These are phyloP conservation scores for Leishmania guyanensis DNA, from an alignment of 208 protist genomes.

Conservation along the genomic window DNA sequence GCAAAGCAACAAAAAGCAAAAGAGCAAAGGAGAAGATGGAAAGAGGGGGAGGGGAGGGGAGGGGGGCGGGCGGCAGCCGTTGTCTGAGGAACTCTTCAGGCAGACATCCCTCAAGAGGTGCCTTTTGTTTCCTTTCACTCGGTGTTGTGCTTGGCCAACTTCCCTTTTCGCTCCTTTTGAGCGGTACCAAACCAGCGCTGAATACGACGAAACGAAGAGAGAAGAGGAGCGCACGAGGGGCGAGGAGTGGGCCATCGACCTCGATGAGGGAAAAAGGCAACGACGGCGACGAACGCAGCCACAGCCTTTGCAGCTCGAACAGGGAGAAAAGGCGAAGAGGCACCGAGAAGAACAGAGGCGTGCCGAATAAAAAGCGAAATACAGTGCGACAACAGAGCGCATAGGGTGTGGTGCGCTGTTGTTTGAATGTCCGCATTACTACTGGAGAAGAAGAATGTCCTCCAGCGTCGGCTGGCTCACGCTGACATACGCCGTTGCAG, in stretches of 20 bases:
- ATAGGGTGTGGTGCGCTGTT: not conserved
- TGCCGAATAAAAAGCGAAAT: not conserved
- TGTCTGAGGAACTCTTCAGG: not conserved
- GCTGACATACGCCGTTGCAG: conserved; percentile 57
- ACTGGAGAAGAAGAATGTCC: conserved; percentile 58
- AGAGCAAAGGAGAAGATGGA: not conserved
- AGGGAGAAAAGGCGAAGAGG: no score
- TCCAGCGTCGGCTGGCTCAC: conserved; percentile 72
- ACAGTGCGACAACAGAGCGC: not conserved
- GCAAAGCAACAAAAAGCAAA: not conserved
- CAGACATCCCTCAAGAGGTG: not conserved
- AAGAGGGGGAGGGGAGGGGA: not conserved
- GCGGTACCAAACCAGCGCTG: no score
- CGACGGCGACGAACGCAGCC: no score
- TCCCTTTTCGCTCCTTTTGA: no score
- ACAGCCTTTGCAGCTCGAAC: no score
- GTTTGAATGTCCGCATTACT: not conserved
- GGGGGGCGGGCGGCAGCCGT: not conserved
- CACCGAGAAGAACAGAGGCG: no score
- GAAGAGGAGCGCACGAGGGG: no score
- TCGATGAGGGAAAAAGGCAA: no score
- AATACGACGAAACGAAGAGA: no score
- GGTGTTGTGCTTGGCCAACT: no score
- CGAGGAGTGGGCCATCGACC: no score
- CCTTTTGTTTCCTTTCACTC: not conserved